Evolutionary conservation across 2,329 filamentous ascomycete species (phyloP).

Genomic region (Fusarium anthophilum): DNA sequence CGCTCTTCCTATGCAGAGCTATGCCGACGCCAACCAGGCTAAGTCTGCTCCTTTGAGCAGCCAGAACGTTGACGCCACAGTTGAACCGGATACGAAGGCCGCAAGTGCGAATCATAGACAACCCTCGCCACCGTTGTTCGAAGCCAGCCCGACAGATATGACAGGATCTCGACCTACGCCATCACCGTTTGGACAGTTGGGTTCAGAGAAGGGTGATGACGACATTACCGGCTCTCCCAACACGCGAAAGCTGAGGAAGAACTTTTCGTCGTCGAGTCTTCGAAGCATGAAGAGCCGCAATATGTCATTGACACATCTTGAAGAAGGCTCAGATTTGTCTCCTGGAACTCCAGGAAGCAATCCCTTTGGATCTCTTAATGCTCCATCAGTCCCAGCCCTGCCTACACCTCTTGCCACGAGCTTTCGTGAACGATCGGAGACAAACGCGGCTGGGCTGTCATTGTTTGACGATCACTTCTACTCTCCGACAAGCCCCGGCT

Average conservation of each 20-base stretch:
- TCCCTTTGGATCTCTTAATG: conserved; percentile 67
- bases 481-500: conserved; percentile 69
- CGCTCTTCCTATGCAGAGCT: conserved; percentile 32
- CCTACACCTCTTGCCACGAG: conserved; percentile 74
- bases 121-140: conserved; percentile 41
- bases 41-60: conserved; percentile 22
- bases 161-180: conserved; percentile 32
- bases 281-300: conserved; percentile 79
- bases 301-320: conserved; percentile 70
- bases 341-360: conserved; percentile 79
- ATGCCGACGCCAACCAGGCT: conserved; percentile 15
- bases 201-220: conserved; percentile 49
- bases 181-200: conserved; percentile 48
- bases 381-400: conserved; percentile 63
- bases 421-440: conserved; percentile 67
- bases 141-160: conserved; percentile 43
- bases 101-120: conserved; percentile 25
- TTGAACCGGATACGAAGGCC: conserved; percentile 10
- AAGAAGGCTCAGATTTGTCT: conserved; percentile 72
- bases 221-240: conserved; percentile 63
- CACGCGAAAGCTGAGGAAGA: conserved; percentile 65
- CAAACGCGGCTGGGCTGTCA: conserved; percentile 72
- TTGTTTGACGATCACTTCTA: conserved; percentile 88
- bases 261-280: conserved; percentile 75
- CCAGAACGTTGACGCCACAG: conserved; percentile 6